These are phyloP conservation scores for Russula emetica DNA, from an alignment of 768 basidiomycete species.

Conservation along the genomic window DNA sequence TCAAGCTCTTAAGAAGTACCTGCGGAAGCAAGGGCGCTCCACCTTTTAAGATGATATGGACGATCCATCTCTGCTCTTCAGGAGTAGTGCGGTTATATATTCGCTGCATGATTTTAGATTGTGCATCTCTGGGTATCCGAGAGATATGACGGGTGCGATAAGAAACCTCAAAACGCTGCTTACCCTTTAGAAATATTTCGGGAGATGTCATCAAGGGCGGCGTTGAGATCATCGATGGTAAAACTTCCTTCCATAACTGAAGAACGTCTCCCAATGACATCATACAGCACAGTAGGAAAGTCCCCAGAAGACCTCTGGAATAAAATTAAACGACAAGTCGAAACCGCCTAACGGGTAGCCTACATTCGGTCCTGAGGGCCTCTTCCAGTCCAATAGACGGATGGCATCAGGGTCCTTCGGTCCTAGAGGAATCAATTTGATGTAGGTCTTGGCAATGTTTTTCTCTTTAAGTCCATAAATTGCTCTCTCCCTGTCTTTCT, in stretches of 20 bases:
- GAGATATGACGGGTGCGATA: conserved; percentile 1
- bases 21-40: not conserved
- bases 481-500: conserved; percentile 93
- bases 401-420: conserved; percentile 76
- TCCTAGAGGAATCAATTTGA: conserved; percentile 82
- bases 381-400: conserved; percentile 87
- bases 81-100: conserved; percentile 77
- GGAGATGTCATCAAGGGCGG: conserved; percentile 71
- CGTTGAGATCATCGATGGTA: conserved; percentile 81
- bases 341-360: conserved; percentile 29
- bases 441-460: conserved; percentile 88
- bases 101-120: conserved; percentile 70
- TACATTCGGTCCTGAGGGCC: conserved; percentile 65
- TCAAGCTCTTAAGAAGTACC: not conserved
- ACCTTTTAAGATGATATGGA: conserved; percentile 96
- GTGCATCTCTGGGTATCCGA: conserved; percentile 53
- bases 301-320: conserved; percentile 71
- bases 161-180: conserved; percentile 25
- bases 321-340: not conserved
- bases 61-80: conserved; percentile 91
- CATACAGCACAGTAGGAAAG: conserved; percentile 81
- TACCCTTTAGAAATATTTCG: conserved; percentile 72
- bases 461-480: conserved; percentile 95
- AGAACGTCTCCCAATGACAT: conserved; percentile 80
- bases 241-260: conserved; percentile 72